Conservation (phyloP, 805 yeast genomes). For the Metschnikowia henanensis region DNA sequence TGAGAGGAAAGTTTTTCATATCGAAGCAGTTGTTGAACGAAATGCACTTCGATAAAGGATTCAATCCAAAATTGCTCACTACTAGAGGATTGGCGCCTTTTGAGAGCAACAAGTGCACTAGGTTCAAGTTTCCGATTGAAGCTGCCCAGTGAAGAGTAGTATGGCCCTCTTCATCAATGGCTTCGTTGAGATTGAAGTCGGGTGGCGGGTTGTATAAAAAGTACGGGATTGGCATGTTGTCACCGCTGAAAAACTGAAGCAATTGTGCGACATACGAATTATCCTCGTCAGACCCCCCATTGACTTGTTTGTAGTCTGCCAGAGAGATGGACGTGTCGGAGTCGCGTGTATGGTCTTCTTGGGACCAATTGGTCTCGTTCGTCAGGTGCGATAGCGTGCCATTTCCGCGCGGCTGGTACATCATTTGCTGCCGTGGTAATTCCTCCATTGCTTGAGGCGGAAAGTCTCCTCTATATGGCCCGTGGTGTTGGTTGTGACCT, state of each 20-base stretch:
- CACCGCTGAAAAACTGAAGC: slow-evolving; percentile 44
- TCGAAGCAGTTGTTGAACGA: slow-evolving; percentile 87
- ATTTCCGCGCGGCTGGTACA: slow-evolving; percentile 14
- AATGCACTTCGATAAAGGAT: slow-evolving; percentile 82
- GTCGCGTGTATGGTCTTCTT: slow-evolving; percentile 37
- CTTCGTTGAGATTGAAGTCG: slow-evolving; percentile 67
- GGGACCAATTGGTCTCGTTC: slow-evolving; percentile 47
- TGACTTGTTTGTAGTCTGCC: slow-evolving; percentile 13
- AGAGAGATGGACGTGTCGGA: slow-evolving; percentile 38
- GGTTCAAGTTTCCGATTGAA: slow-evolving; percentile 82
- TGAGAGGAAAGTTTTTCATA: slow-evolving; percentile 72
- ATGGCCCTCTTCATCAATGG: slow-evolving; percentile 93
- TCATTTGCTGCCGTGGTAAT: slow-evolving; percentile 14
- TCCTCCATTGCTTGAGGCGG: slow-evolving; percentile 12
- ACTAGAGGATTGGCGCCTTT: slow-evolving; percentile 68
- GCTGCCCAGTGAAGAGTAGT: slow-evolving; percentile 98
- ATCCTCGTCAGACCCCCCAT: slow-evolving; percentile 49
- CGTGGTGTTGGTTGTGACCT: too few species aligned
- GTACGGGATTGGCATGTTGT: slow-evolving; percentile 53
- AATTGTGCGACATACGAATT: slow-evolving; percentile 38
- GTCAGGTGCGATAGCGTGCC: slow-evolving; percentile 34
- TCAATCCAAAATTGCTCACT: slow-evolving; percentile 69
- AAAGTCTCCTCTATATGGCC: not conserved
- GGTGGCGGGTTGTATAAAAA: slow-evolving; percentile 63
- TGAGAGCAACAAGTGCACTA: slow-evolving; percentile 71